Conservation (phyloP, 495 filamentous ascomycete species). For the Cudoniella acicularis region DNA sequence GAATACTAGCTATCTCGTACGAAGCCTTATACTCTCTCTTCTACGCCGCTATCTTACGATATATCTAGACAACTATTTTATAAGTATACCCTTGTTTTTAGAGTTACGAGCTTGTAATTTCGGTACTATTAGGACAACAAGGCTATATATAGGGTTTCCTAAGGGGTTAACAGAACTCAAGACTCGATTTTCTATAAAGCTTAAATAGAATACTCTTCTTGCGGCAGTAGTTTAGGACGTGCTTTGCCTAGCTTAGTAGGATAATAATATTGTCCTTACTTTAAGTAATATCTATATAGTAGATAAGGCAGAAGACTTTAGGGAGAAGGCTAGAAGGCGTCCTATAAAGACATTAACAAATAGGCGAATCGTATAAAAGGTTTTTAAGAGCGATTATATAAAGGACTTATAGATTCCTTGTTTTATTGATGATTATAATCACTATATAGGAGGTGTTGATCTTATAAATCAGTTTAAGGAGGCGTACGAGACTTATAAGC, state of each 20-base stretch:
- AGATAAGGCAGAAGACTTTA: not conserved
- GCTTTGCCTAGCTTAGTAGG: constrained; percentile 13
- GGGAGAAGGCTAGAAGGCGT: no score
- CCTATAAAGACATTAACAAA: no score
- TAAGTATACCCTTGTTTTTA: constrained; percentile 1
- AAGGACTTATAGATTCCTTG: no score
- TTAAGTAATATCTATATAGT: constrained; percentile 11
- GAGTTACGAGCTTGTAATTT: constrained; percentile 1
- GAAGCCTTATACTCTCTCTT: not conserved
- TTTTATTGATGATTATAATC: no score
- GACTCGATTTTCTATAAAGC: constrained; percentile 2
- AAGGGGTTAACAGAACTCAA: constrained; percentile 4
- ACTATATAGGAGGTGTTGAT: no score
- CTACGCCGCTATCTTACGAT: not conserved
- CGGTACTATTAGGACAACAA: constrained; percentile 5
- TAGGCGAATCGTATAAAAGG: no score
- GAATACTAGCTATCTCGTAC: constrained; percentile 2
- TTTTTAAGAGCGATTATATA: no score
- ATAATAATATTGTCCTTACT: constrained; percentile 17
- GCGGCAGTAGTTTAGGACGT: constrained; percentile 3
- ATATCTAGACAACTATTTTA: constrained; percentile 9
- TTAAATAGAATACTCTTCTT: constrained; percentile 15
- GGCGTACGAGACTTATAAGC: no score
- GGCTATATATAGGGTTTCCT: constrained; percentile 9
- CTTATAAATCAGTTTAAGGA: no score